These are phyloP conservation scores for Truncatella angustata DNA, from an alignment of 2,329 filamentous ascomycete genomes.

Conservation along the genomic window DNA sequence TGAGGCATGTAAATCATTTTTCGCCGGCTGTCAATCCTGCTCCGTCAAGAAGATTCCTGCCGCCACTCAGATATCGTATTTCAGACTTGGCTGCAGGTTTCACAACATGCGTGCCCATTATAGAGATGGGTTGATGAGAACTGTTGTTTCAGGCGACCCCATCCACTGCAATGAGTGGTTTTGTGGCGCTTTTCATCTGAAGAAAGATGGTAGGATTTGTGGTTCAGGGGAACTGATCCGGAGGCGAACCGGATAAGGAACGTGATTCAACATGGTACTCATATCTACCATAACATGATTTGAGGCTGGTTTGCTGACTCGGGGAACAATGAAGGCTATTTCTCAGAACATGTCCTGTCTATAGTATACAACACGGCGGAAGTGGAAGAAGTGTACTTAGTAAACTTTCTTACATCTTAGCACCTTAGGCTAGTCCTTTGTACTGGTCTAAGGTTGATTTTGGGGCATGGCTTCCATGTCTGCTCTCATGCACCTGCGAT, in stretches of 20 bases:
- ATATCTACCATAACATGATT: neutral
- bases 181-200: neutral
- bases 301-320: neutral
- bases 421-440: too few relatives aligned
- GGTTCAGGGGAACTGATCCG: slow-evolving; percentile 2
- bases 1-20: neutral
- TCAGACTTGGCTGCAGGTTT: slow-evolving; percentile 5
- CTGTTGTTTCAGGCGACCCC: slow-evolving; percentile 5
- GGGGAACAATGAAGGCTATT: neutral
- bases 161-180: neutral
- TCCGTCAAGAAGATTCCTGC: neutral
- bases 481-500: too few relatives aligned
- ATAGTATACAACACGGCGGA: slow-evolving; percentile 1
- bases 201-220: neutral
- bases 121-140: slow-evolving; percentile 1
- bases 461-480: too few relatives aligned
- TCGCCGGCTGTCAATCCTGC: neutral
- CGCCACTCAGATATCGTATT: neutral
- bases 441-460: too few relatives aligned
- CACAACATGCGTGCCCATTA: neutral
- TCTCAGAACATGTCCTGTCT: neutral
- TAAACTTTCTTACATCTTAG: too few relatives aligned
- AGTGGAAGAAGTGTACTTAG: too few relatives aligned
- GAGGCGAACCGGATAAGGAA: neutral
- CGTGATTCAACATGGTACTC: neutral